phyloP scores from a whole-genome alignment of 176 grass and related monocot species.

The Tillandsia leiboldiana region DNA sequence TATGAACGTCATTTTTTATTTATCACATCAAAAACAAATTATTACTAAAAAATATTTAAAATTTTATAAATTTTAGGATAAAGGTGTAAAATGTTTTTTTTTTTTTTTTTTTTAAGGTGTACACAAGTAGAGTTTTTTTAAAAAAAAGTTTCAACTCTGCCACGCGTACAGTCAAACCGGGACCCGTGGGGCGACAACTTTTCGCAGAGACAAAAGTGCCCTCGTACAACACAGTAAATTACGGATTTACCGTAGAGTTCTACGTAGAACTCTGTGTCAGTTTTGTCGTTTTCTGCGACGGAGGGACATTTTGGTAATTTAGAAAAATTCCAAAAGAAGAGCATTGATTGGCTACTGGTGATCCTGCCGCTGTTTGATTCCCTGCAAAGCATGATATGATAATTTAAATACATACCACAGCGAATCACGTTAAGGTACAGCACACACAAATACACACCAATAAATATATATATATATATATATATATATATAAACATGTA shows the following conservation, averaged over 20 bases:
- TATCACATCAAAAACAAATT: no score
- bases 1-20: no score
- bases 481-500: no score
- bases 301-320: constrained; percentile 29
- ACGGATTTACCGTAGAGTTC: constrained; percentile 5
- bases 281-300: not conserved
- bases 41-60: no score
- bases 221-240: constrained; percentile 8
- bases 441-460: no score
- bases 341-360: not conserved
- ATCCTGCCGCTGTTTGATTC: constrained; percentile 1
- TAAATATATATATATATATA: no score
- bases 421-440: no score
- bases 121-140: no score
- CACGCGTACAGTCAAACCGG: constrained; percentile 26
- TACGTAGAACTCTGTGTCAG: constrained; percentile 10
- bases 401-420: no score
- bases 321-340: not conserved
- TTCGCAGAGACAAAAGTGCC: constrained; percentile 17
- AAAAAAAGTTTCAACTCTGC: not conserved
- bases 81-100: no score
- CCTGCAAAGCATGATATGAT: constrained; percentile 2
- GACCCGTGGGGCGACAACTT: constrained; percentile 4
- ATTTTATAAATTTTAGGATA: no score
- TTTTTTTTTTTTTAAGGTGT: no score